These are phyloP conservation scores for Rubroshorea leprosula DNA, from an alignment of 345 rosid genomes.

Conservation along the genomic window DNA sequence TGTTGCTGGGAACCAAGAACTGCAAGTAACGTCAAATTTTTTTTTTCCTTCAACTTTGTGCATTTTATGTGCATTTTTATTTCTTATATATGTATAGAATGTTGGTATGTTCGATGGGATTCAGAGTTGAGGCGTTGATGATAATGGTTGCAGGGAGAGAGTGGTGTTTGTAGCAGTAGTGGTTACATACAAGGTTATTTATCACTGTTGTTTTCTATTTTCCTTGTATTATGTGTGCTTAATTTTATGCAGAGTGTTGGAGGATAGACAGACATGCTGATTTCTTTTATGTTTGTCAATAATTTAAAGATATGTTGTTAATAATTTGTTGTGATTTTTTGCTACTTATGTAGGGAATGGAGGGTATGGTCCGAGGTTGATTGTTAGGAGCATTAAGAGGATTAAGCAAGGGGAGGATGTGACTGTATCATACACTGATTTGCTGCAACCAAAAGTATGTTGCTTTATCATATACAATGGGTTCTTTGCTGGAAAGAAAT, in stretches of 20 bases:
- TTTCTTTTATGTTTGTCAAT: slow-evolving; percentile 1
- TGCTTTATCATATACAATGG: not conserved
- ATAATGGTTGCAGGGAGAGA: slow-evolving; percentile 31
- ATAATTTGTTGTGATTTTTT: not conserved
- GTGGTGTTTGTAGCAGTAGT: slow-evolving; percentile 8
- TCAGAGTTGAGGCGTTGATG: slow-evolving; percentile 3
- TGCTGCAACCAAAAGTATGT: slow-evolving; percentile 67
- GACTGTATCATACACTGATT: slow-evolving; percentile 62
- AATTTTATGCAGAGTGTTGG: not conserved
- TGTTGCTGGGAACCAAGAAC: slow-evolving; percentile 1
- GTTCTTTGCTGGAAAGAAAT: not conserved
- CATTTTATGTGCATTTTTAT: not conserved
- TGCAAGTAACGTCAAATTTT: slow-evolving; percentile 14
- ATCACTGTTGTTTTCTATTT: not conserved
- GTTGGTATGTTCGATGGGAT: not conserved
- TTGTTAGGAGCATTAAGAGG: slow-evolving; percentile 53
- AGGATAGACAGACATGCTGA: not conserved
- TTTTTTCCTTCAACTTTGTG: not conserved
- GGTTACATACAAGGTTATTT: slow-evolving; percentile 30
- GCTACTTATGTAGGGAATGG: slow-evolving; percentile 20
- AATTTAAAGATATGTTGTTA: not conserved
- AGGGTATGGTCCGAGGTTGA: slow-evolving; percentile 46
- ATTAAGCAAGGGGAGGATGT: slow-evolving; percentile 58
- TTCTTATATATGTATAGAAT: not conserved
- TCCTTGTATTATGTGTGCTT: not conserved